phyloP scores from a whole-genome alignment of 225 moss, liverwort and hornwort species.

The Polytrichum commune region DNA sequence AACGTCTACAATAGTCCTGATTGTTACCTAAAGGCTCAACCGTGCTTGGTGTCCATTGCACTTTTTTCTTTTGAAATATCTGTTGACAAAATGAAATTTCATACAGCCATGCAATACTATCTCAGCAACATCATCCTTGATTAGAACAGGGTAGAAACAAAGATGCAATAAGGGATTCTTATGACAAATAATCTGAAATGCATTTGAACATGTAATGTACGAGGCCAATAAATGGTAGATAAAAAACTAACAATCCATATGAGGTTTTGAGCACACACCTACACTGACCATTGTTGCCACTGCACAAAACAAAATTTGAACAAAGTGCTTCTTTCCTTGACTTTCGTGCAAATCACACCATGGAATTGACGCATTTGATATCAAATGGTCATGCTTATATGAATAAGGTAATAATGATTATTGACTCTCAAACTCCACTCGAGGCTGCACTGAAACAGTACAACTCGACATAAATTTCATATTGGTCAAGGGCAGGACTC shows the following conservation, averaged over 20 bases:
- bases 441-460: background rate
- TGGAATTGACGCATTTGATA: background rate
- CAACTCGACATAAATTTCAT: background rate
- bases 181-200: background rate
- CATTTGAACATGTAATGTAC: too few species aligned
- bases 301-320: background rate
- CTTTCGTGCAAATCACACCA: background rate
- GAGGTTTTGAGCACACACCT: too few species aligned
- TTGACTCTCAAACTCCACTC: too few species aligned
- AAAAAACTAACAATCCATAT: too few species aligned
- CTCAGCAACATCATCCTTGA: background rate
- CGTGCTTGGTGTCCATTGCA: slow-evolving; percentile 11
- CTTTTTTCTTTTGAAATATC: slow-evolving; percentile 12
- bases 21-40: slow-evolving; percentile 5
- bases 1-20: slow-evolving; percentile 7
- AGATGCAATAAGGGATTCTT: background rate
- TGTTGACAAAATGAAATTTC: background rate
- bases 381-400: background rate
- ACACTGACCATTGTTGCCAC: background rate
- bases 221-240: too few species aligned
- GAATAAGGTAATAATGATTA: background rate
- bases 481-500: background rate
- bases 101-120: background rate
- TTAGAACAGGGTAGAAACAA: background rate
- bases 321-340: background rate